These are phyloP conservation scores for Lichtheimia hyalospora DNA, from an alignment of 371 early-diverging fungal genomes.

Conservation along the genomic window DNA sequence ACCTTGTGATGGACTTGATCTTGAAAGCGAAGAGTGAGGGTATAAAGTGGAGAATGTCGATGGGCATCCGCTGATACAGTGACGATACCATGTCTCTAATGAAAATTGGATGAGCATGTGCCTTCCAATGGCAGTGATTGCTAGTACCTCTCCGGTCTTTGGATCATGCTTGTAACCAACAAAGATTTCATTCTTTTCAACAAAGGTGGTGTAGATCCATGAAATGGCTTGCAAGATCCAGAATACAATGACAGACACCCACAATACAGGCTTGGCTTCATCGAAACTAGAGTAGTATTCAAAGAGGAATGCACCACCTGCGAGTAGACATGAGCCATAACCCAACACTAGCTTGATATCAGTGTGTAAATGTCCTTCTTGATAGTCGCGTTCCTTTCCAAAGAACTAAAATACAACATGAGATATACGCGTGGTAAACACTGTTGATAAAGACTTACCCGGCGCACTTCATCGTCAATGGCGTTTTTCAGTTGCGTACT, in stretches of 20 bases:
- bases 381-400: constrained; percentile 19
- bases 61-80: constrained; percentile 23
- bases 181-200: constrained; percentile 42
- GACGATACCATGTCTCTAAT: constrained; percentile 18
- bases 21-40: constrained; percentile 17
- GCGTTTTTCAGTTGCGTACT: constrained; percentile 39
- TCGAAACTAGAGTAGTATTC: constrained; percentile 42
- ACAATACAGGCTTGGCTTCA: constrained; percentile 27
- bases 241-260: constrained; percentile 28
- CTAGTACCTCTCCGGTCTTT: constrained; percentile 24
- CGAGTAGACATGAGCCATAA: constrained; percentile 40
- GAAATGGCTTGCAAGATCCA: constrained; percentile 30
- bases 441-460: constrained; percentile 22
- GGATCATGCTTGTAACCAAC: constrained; percentile 25
- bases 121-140: neutral
- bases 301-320: constrained; percentile 34
- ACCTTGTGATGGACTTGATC: constrained; percentile 20
- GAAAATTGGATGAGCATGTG: neutral
- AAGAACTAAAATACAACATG: constrained; percentile 14
- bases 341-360: constrained; percentile 43
- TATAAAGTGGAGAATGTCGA: constrained; percentile 28
- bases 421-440: neutral
- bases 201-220: constrained; percentile 24
- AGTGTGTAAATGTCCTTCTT: constrained; percentile 34
- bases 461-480: constrained; percentile 42